Evolutionary conservation across 139 green algal genomes (phyloP).

Genomic region (Closterium sp.): DNA sequence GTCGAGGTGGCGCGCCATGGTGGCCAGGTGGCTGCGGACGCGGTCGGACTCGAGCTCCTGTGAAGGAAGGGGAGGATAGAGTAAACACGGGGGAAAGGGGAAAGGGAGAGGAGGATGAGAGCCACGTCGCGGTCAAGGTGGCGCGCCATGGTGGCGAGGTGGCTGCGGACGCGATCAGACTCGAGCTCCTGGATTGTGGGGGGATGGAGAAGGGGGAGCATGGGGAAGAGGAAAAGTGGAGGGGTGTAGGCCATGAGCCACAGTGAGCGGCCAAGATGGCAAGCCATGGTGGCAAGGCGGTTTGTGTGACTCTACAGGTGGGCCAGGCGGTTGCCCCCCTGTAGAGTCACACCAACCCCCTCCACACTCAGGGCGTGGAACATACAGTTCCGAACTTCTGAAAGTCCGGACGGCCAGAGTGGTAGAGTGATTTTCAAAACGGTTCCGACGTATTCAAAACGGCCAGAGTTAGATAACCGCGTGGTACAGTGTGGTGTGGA

Average conservation of each 20-base stretch:
- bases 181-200: constrained; percentile 59
- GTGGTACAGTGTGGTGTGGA: too few relatives aligned
- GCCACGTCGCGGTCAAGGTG: constrained; percentile 57
- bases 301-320: not conserved
- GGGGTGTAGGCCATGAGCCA: constrained; percentile 46
- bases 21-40: constrained; percentile 63
- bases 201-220: not conserved
- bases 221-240: not conserved
- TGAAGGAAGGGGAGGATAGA: not conserved
- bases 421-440: too few relatives aligned
- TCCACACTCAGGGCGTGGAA: too few relatives aligned
- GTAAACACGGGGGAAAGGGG: too few relatives aligned
- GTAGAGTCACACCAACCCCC: not conserved
- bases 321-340: too few relatives aligned
- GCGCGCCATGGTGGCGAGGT: constrained; percentile 65
- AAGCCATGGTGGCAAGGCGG: not conserved
- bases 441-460: too few relatives aligned
- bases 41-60: constrained; percentile 68
- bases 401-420: too few relatives aligned
- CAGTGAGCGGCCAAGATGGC: constrained; percentile 56
- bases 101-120: too few relatives aligned
- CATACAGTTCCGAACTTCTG: too few relatives aligned
- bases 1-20: constrained; percentile 68
- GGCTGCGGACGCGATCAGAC: constrained; percentile 62
- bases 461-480: too few relatives aligned